phyloP scores from a whole-genome alignment of 108 stramenopile species.

The Schizochytrium sp. region DNA sequence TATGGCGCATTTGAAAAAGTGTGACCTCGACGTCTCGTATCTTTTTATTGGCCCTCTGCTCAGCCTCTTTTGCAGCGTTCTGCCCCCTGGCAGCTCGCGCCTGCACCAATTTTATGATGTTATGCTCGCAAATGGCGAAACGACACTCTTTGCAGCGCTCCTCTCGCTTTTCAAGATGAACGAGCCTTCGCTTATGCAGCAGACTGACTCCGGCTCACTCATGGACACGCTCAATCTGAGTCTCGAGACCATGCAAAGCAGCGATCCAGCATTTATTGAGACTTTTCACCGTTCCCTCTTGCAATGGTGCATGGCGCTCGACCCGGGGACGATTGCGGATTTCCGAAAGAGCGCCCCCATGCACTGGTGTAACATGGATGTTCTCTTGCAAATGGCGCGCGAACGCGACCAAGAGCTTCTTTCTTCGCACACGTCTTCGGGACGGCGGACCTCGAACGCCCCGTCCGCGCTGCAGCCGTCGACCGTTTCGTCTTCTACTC shows the following conservation, averaged over 20 bases:
- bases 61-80: neutral
- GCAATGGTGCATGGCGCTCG: conserved; percentile 5
- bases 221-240: conserved; percentile 3
- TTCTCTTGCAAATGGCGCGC: neutral
- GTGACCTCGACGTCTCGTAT: neutral
- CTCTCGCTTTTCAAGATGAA: neutral
- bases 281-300: neutral
- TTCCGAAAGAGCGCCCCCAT: neutral
- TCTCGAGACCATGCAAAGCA: neutral
- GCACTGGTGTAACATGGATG: conserved; percentile 13
- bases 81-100: neutral
- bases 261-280: neutral
- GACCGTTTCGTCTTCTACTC: too few relatives aligned
- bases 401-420: neutral
- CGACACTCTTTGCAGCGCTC: neutral
- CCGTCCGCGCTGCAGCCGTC: too few relatives aligned
- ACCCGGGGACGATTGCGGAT: neutral
- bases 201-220: neutral
- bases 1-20: neutral
- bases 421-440: neutral
- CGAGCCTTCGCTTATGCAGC: neutral
- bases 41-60: conserved; percentile 1
- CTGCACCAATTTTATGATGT: neutral
- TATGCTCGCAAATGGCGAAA: neutral
- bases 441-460: too few relatives aligned